phyloP scores from a whole-genome alignment of 345 rosid species.

The Eucalyptus globulus region DNA sequence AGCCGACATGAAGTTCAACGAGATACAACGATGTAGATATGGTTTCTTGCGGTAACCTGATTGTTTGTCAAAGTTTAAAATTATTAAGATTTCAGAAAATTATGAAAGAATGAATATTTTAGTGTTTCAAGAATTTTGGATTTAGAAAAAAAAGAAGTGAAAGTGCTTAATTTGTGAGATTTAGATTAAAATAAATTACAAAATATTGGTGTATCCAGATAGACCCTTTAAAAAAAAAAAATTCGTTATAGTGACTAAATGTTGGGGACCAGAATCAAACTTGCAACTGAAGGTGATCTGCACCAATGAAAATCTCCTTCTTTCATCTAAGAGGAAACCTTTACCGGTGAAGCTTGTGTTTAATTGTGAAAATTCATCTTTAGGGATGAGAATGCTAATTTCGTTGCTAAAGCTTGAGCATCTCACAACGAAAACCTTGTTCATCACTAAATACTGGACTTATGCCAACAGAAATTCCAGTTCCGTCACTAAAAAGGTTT shows the following conservation, averaged over 20 bases:
- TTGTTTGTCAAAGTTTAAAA: not conserved
- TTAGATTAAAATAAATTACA: not conserved
- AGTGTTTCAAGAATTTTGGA: not conserved
- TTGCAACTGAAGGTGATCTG: not conserved
- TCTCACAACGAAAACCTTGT: not conserved
- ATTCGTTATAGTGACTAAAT: not conserved
- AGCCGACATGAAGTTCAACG: not conserved
- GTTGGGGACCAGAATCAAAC: not conserved
- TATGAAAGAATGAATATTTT: not conserved
- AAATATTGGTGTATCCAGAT: not conserved
- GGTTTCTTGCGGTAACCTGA: not conserved
- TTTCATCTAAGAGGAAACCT: not conserved
- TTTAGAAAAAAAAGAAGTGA: not conserved
- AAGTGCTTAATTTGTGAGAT: not conserved
- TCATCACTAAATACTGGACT: not conserved
- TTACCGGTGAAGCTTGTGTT: not conserved
- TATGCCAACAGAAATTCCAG: not conserved
- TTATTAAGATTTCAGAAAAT: not conserved
- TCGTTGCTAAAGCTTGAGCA: not conserved
- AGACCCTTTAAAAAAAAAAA: not conserved
- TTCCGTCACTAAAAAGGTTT: not conserved
- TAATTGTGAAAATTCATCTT: not conserved
- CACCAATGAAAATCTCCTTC: not conserved
- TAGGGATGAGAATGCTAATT: not conserved
- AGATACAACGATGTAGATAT: not conserved